Conservation (phyloP, 306 rosid species). For the Ochetophila trinervis region DNA sequence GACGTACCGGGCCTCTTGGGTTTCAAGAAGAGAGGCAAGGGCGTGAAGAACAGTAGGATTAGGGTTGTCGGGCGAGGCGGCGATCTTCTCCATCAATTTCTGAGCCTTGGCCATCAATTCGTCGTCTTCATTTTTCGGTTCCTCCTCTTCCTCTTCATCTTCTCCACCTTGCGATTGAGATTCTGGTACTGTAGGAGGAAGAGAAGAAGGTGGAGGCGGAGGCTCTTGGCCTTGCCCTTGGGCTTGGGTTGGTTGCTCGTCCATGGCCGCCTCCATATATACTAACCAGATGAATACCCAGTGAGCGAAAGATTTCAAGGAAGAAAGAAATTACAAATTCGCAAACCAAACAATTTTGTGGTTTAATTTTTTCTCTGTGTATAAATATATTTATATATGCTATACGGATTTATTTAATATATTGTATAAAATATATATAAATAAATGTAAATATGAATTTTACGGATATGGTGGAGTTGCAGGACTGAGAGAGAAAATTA, state of each 20-base stretch:
- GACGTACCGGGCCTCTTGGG: conserved; percentile 64
- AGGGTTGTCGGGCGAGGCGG: conserved; percentile 73
- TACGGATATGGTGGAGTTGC: conserved; percentile 1
- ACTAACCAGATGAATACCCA: background rate
- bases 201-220: conserved; percentile 29
- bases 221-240: conserved; percentile 33
- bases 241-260: conserved; percentile 40
- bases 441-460: too few relatives aligned
- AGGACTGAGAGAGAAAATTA: background rate
- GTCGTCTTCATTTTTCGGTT: conserved; percentile 68
- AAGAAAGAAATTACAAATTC: background rate
- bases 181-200: conserved; percentile 32
- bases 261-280: conserved; percentile 47
- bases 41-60: conserved; percentile 70
- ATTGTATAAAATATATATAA: too few relatives aligned
- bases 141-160: conserved; percentile 64
- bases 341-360: background rate
- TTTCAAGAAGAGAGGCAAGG: conserved; percentile 79
- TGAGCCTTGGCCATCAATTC: conserved; percentile 70
- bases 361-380: background rate
- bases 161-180: conserved; percentile 42
- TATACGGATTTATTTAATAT: background rate
- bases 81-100: conserved; percentile 77
- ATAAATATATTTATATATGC: background rate
- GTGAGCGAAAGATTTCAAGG: background rate